Conservation (phyloP, 495 filamentous ascomycete genomes). For the Neurospora tetrasperma region DNA sequence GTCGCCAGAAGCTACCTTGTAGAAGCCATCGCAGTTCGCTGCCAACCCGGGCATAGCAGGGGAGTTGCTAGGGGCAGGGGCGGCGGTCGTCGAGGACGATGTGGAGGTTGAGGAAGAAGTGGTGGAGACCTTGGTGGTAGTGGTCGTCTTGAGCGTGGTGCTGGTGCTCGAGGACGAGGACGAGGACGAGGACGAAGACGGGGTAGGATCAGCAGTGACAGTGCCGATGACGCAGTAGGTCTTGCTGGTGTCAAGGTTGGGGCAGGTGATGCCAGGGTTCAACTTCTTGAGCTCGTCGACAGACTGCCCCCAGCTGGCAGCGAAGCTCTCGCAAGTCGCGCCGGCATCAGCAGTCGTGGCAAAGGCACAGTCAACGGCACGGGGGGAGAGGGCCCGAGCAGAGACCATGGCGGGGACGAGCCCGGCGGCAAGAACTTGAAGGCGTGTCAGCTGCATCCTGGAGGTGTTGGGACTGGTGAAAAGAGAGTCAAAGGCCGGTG, state of each 20-base stretch:
- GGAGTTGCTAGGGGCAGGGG: constrained; percentile 1
- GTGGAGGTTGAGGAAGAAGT: not conserved
- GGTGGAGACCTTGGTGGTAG: not conserved
- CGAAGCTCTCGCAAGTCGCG: constrained; percentile 17
- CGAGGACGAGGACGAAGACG: not conserved
- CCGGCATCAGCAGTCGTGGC: constrained; percentile 1
- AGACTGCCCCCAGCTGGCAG: constrained; percentile 14
- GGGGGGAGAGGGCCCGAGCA: not conserved
- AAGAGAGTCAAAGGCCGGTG: not conserved
- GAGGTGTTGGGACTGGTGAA: not conserved
- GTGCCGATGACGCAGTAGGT: constrained; percentile 22
- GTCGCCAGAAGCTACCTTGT: constrained; percentile 31
- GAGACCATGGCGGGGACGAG: not conserved
- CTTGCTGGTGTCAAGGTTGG: constrained; percentile 4
- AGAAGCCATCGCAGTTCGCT: constrained; percentile 32
- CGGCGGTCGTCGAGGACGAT: not conserved
- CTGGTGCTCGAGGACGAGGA: constrained; percentile 12
- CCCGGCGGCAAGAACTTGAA: not conserved
- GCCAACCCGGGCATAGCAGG: constrained; percentile 27
- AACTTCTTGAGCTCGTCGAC: constrained; percentile 10
- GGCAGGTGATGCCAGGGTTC: constrained; percentile 17
- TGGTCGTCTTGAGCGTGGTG: not conserved
- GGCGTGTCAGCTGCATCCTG: constrained; percentile 1
- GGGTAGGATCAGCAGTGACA: constrained; percentile 4
- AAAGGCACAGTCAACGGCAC: constrained; percentile 15